Base-by-base conservation (phyloP, 225 moss, liverwort and hornwort genomes). In the Marchantia polymorpha region DNA sequence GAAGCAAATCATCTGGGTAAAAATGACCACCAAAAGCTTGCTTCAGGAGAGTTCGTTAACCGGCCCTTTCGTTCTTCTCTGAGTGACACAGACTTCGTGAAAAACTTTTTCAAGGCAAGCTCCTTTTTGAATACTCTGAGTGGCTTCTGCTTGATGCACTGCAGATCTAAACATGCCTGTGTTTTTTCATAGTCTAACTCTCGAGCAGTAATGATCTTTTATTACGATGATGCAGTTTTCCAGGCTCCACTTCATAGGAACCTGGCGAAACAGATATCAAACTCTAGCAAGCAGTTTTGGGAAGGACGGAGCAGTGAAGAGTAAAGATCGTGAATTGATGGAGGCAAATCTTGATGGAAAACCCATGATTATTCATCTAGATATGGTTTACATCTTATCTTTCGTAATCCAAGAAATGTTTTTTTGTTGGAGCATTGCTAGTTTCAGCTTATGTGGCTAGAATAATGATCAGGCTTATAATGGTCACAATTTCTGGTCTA, bases 221-320 rank as follows among this genome's bases (percentile, higher is more conserved):
- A 39, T 51, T 77, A 46, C 73, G 61, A 66, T 81, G 52, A 11
- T 74, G 84, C 91, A 99, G 99, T 83, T 83, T 66, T 95, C 95
- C 58, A 95, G 99, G 70, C 84, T 99, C 49, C 99, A 99, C 85
- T 99, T 99, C 80, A 99, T 99, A 81, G 99, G 99, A 85, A 95
- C 95, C 17, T 99, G 99, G 99, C 92, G 99, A 80, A 95, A 85
- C 78, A 91, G 95, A 25, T 95, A 99, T 81, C 95, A 92, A 87
- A 87, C 83, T 72, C 93, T 93, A 61, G 89, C 91, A 79, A 90
- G 90, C 77, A 85, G 79, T 72, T 87, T 84, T 59, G 85, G 80
- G 69, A 89, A 86, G 81, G 82, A 84, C 61, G 79, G 79, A 55
- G 29, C 47, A 73, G 31, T 23, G 16, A 48, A 58, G n/a, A 69